A percentile compares a stretch with the other conserved stretches of the same genome.
These are phyloP conservation scores for Neurospora sp. DNA, from an alignment of 495 filamentous ascomycete species.

Conservation along the genomic window DNA sequence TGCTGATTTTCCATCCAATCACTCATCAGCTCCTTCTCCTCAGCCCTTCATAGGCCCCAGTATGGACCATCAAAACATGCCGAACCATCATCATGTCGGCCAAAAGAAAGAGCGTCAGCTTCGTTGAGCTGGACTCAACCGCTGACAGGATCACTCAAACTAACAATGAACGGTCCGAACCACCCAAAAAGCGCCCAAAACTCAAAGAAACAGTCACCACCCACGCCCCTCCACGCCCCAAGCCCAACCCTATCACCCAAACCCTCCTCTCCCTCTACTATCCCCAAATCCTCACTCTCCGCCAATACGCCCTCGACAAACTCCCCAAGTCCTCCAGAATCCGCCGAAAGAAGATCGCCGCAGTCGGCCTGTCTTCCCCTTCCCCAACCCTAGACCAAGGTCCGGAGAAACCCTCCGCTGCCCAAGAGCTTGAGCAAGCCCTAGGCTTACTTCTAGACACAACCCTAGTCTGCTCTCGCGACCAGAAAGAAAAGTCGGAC, in stretches of 20 bases:
- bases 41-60: not conserved
- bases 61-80: not conserved
- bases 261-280: constrained; percentile 71
- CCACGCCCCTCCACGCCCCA: not conserved
- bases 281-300: constrained; percentile 52
- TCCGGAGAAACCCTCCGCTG: too few relatives aligned
- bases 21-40: not conserved
- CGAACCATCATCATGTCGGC: not conserved
- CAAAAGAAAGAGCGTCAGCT: not conserved
- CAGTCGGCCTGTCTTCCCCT: constrained; percentile 20
- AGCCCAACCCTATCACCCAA: constrained; percentile 33
- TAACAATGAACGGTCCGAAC: not conserved
- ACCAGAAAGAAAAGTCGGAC: constrained; percentile 22
- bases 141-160: not conserved
- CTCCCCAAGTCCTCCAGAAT: constrained; percentile 35
- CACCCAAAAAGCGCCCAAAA: not conserved
- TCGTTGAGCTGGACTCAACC: not conserved
- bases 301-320: constrained; percentile 55
- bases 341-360: constrained; percentile 34
- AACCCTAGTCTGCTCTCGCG: constrained; percentile 50
- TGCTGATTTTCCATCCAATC: not conserved
- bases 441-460: constrained; percentile 54
- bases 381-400: not conserved
- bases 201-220: not conserved
- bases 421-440: not conserved